Conservation (phyloP, 768 basidiomycete species). For the Lactifluus rugatus region DNA sequence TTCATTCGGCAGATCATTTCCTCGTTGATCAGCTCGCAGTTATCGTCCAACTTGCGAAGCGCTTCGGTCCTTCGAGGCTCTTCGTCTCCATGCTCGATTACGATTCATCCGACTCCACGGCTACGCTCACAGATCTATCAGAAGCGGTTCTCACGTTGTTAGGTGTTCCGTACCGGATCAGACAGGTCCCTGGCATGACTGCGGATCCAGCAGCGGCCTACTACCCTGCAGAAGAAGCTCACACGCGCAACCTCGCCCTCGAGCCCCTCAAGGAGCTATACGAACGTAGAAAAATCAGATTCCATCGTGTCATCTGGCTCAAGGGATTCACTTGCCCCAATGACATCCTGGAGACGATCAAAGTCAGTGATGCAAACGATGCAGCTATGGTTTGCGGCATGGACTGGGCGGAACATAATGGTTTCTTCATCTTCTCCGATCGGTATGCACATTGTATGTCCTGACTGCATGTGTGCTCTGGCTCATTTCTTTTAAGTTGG, state of each 20-base stretch:
- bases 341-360: conserved; percentile 92
- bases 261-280: conserved; percentile 83
- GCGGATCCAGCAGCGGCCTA: conserved; percentile 79
- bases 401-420: conserved; percentile 99
- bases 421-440: conserved; percentile 97
- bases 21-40: conserved; percentile 96
- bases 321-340: conserved; percentile 99
- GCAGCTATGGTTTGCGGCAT: conserved; percentile 99
- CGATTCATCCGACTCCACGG: conserved; percentile 89
- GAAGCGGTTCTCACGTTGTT: conserved; percentile 92
- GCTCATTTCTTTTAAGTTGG: conserved; percentile 49
- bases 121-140: conserved; percentile 87
- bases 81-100: conserved; percentile 99
- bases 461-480: not conserved
- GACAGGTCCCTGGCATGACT: conserved; percentile 90
- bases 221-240: conserved; percentile 92
- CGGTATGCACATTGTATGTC: conserved; percentile 37
- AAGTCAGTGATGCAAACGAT: conserved; percentile 81
- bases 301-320: conserved; percentile 90
- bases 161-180: conserved; percentile 87
- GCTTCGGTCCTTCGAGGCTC: conserved; percentile 79
- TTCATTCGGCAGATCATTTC: conserved; percentile 98
- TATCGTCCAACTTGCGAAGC: conserved; percentile 89
- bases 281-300: conserved; percentile 66
- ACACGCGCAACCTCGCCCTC: conserved; percentile 85